phyloP scores from a whole-genome alignment of 768 basidiomycete species.

The Hericium coralloides region DNA sequence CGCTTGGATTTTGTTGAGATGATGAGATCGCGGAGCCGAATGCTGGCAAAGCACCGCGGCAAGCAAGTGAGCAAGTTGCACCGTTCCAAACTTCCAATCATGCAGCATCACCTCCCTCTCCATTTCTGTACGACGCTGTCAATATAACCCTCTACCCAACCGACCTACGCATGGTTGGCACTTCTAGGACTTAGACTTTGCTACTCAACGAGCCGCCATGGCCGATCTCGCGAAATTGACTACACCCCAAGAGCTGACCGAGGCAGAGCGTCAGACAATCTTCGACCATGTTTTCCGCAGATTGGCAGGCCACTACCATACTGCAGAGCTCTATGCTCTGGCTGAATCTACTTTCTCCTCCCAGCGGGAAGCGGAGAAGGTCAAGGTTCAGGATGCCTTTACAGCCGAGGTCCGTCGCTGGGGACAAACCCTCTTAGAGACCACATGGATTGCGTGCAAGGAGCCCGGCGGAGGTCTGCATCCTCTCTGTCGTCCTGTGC shows the following conservation, averaged over 20 bases:
- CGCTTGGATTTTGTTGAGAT: no score
- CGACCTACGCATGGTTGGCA: no score
- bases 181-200: no score
- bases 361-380: constrained; percentile 13
- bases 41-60: no score
- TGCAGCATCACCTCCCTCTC: no score
- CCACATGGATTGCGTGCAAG: constrained; percentile 37
- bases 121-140: no score
- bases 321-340: constrained; percentile 28
- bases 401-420: constrained; percentile 31
- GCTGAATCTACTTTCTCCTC: constrained; percentile 25
- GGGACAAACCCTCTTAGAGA: constrained; percentile 34
- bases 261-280: constrained; percentile 25
- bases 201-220: not conserved
- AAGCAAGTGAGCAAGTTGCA: no score
- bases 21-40: no score
- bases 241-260: constrained; percentile 32
- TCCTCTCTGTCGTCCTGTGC: not conserved
- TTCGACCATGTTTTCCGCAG: constrained; percentile 36
- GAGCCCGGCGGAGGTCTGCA: constrained; percentile 30
- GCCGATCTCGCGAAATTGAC: constrained; percentile 19
- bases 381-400: constrained; percentile 20
- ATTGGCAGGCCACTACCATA: constrained; percentile 39
- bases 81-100: no score
- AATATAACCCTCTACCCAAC: no score